Evolutionary conservation across 148 eudicot genomes (phyloP).

Genomic region (Rhododendron vialii): DNA sequence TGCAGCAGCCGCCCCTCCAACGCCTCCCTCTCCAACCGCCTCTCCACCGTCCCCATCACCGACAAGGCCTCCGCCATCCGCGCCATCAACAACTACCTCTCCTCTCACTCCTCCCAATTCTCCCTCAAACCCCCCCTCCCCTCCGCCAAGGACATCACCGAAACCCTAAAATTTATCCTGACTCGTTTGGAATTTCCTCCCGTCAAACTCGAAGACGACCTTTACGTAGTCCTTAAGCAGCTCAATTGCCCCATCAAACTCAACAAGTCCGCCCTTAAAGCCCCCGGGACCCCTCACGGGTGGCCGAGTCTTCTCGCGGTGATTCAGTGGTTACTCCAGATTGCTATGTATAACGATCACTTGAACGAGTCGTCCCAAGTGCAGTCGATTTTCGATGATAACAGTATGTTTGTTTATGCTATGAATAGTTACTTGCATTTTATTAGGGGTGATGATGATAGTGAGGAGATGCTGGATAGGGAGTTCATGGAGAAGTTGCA

Average conservation of each 20-base stretch:
- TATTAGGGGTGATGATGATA: constrained; percentile 70
- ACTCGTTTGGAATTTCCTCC: constrained; percentile 30
- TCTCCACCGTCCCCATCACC: constrained; percentile 43
- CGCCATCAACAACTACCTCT: constrained; percentile 58
- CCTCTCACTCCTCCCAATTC: constrained; percentile 39
- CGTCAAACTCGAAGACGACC: constrained; percentile 58
- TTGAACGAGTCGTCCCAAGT: constrained; percentile 14
- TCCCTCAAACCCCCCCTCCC: constrained; percentile 60
- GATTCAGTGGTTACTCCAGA: constrained; percentile 77
- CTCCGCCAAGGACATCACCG: constrained; percentile 57
- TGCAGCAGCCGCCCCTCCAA: constrained; percentile 68
- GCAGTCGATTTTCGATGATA: constrained; percentile 22
- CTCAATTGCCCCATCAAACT: constrained; percentile 71
- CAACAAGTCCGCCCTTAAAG: constrained; percentile 66
- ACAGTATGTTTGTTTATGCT: constrained; percentile 36
- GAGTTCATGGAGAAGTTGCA: constrained; percentile 41
- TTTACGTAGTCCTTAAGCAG: constrained; percentile 30
- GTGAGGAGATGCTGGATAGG: constrained; percentile 43
- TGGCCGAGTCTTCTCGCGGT: constrained; percentile 63
- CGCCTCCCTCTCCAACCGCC: constrained; percentile 61
- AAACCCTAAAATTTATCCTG: constrained; percentile 55
- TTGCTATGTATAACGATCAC: constrained; percentile 44
- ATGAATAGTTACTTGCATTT: constrained; percentile 50
- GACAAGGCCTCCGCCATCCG: constrained; percentile 54
- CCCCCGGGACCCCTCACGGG: constrained; percentile 85